A percentile compares a stretch with the other conserved stretches of the same genome.
Conservation (phyloP, 352 stramenopile species). For the Phytophthora tentaculata region DNA sequence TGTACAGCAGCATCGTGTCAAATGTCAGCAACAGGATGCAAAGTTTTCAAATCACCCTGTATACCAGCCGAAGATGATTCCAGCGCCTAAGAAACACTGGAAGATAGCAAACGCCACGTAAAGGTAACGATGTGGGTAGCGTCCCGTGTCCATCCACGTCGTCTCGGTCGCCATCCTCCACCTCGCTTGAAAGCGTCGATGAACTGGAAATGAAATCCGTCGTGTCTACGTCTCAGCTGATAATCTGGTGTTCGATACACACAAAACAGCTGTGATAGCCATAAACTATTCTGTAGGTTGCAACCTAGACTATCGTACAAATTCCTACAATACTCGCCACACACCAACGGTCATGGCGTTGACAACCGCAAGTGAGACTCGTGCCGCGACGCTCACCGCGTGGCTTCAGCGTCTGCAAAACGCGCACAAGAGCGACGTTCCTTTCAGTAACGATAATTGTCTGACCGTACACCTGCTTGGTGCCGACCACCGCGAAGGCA, state of each 20-base stretch:
- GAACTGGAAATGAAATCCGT: slow-evolving; percentile 17
- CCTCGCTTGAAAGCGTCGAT: not conserved
- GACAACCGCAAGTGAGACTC: slow-evolving; percentile 34
- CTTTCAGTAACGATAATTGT: slow-evolving; percentile 1
- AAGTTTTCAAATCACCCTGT: not conserved
- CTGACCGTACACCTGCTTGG: slow-evolving; percentile 76
- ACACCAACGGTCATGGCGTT: no score
- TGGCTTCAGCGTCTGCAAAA: slow-evolving; percentile 37
- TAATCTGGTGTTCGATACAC: slow-evolving; percentile 20
- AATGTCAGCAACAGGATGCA: slow-evolving; percentile 9
- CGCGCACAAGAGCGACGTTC: slow-evolving; percentile 14
- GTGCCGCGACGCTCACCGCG: slow-evolving; percentile 40
- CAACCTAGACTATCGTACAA: not conserved
- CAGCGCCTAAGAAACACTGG: slow-evolving; percentile 66
- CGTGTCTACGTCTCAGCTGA: slow-evolving; percentile 16
- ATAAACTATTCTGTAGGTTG: not conserved
- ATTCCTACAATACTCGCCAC: slow-evolving; percentile 5
- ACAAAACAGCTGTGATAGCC: not conserved
- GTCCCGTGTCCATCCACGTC: slow-evolving; percentile 41
- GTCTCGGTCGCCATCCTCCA: slow-evolving; percentile 24
- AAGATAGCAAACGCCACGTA: slow-evolving; percentile 64
- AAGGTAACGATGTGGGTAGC: slow-evolving; percentile 42
- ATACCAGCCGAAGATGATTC: slow-evolving; percentile 71
- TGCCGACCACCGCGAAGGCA: slow-evolving; percentile 81
- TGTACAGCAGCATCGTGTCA: slow-evolving; percentile 17